phyloP scores from a whole-genome alignment of 192 early-diverging fungal genomes.

The Gonapodya sp. region DNA sequence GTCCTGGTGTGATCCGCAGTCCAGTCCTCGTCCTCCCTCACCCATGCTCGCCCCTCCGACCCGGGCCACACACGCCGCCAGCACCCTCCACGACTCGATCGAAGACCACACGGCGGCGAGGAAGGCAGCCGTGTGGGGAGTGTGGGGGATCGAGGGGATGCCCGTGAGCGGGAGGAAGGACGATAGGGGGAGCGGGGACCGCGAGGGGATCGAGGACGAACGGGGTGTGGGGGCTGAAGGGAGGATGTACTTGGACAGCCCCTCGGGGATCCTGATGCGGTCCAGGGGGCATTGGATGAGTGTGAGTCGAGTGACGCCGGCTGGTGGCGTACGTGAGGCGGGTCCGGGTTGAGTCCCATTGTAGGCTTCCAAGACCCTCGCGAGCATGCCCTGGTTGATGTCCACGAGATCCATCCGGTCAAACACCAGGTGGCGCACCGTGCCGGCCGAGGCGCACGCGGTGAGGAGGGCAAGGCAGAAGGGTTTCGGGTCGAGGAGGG shows the following conservation, averaged over 20 bases:
- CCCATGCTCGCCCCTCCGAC: neutral
- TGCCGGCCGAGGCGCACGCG: neutral
- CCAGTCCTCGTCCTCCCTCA: neutral
- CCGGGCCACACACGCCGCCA: too few relatives aligned
- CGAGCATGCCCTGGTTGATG: neutral
- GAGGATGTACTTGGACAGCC: neutral
- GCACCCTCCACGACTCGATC: neutral
- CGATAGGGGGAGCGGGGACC: neutral
- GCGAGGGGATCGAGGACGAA: neutral
- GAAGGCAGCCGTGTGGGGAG: neutral
- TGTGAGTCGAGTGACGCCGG: neutral
- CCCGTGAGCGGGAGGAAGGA: neutral
- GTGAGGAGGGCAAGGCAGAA: neutral
- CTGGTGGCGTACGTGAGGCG: neutral
- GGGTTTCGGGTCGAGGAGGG: neutral
- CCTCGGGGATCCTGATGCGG: neutral
- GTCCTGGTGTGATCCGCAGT: too few relatives aligned
- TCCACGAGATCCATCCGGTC: neutral
- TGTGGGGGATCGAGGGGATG: neutral
- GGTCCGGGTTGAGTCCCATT: neutral
- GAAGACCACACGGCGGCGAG: neutral
- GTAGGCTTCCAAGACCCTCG: neutral
- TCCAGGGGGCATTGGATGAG: neutral
- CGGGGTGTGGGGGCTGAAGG: neutral
- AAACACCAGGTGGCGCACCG: neutral